Conservation (phyloP, 2,329 filamentous ascomycete species). For the Trematosphaeria pertusa region DNA sequence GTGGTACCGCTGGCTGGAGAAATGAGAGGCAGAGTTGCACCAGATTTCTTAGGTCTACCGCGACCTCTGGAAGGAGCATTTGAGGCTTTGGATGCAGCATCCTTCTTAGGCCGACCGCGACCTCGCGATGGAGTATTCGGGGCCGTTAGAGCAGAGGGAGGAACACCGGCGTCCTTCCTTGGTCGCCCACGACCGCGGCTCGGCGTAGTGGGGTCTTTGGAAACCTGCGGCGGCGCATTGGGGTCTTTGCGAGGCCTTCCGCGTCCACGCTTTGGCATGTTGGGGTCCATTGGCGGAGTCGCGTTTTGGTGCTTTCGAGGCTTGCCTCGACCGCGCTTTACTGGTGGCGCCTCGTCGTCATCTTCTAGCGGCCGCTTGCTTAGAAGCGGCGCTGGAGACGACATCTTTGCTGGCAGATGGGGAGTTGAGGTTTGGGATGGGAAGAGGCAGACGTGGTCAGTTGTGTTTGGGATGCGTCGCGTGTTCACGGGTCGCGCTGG, state of each 20-base stretch:
- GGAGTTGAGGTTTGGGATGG: too few species aligned
- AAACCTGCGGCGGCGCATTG: neutral
- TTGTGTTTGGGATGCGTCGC: too few species aligned
- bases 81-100: neutral
- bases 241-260: slow-evolving; percentile 1
- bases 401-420: too few species aligned
- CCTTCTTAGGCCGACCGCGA: slow-evolving; percentile 3
- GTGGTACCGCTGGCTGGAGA: neutral
- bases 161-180: neutral
- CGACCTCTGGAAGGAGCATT: neutral
- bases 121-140: too few species aligned
- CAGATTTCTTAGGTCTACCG: slow-evolving; percentile 5
- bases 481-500: too few species aligned
- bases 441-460: too few species aligned
- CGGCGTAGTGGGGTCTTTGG: too few species aligned
- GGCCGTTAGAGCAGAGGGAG: neutral
- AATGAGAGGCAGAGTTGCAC: neutral
- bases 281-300: too few species aligned
- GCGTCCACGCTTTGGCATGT: too few species aligned
- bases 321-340: slow-evolving; percentile 11
- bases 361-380: slow-evolving; percentile 11
- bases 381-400: too few species aligned
- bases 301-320: slow-evolving; percentile 7
- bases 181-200: slow-evolving; percentile 7
- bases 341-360: slow-evolving; percentile 3